These are phyloP conservation scores for Glebionis coronaria DNA, from an alignment of 129 eudicot genomes.

Conservation along the genomic window DNA sequence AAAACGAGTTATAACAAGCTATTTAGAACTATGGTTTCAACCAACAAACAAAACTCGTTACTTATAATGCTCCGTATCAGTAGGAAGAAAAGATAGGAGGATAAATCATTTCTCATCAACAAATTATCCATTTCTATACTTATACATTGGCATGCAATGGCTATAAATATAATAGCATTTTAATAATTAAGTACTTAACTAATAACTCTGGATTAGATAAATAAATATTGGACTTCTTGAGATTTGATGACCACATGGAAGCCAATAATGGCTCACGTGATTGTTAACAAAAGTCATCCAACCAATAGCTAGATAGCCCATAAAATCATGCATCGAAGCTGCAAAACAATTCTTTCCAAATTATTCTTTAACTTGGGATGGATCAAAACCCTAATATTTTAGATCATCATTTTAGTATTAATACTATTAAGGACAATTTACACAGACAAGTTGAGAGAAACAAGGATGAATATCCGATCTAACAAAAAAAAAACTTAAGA, in stretches of 20 bases:
- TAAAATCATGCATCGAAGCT: slow-evolving; percentile 24
- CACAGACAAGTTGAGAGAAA: slow-evolving; percentile 12
- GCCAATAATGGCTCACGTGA: slow-evolving; percentile 35
- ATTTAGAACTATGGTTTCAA: too few relatives aligned
- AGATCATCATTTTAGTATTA: too few relatives aligned
- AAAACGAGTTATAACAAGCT: too few relatives aligned
- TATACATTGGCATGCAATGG: too few relatives aligned
- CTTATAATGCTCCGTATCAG: too few relatives aligned
- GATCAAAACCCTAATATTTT: not conserved
- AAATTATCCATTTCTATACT: too few relatives aligned
- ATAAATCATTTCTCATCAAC: too few relatives aligned
- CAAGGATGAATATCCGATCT: slow-evolving; percentile 6
- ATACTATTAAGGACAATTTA: too few relatives aligned
- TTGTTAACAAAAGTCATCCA: slow-evolving; percentile 25
- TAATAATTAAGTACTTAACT: not conserved
- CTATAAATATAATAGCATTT: too few relatives aligned
- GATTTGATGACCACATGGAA: slow-evolving; percentile 23
- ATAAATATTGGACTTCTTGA: not conserved
- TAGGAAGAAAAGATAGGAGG: too few relatives aligned
- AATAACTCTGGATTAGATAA: not conserved
- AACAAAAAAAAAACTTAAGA: not conserved
- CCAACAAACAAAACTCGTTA: too few relatives aligned
- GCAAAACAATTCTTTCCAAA: slow-evolving; percentile 21
- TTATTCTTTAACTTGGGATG: not conserved
- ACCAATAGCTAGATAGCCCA: slow-evolving; percentile 12